Percentiles rank a stretch among this genome's conserved stretches.
phyloP scores from a whole-genome alignment of 2,329 filamentous ascomycete species.

The Colletotrichum siamense region DNA sequence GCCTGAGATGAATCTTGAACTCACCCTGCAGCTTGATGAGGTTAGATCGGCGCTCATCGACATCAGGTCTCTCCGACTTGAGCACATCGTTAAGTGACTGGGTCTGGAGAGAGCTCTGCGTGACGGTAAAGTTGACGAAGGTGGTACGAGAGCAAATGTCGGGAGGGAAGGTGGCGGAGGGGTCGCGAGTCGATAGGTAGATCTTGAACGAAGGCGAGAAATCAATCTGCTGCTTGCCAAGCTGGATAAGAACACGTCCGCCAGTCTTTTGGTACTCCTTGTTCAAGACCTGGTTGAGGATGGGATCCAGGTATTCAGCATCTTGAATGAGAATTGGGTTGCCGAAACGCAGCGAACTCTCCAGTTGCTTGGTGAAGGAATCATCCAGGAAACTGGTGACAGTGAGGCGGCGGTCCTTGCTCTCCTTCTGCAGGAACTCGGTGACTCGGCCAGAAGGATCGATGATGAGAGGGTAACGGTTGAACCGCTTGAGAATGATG shows the following conservation, averaged over 20 bases:
- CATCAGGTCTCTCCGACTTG: conserved; percentile 95
- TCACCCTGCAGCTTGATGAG: conserved; percentile 98
- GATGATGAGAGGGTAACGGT: conserved; percentile 97
- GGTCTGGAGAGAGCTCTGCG: conserved; percentile 97
- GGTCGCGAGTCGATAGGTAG: conserved; percentile 93
- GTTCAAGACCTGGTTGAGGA: conserved; percentile 97
- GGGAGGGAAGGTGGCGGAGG: conserved; percentile 92
- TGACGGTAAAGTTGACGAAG: conserved; percentile 99
- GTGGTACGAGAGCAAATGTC: conserved; percentile 98
- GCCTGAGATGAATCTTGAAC: conserved; percentile 97
- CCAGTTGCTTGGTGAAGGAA: conserved; percentile 96
- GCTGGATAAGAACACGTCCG: conserved; percentile 95
- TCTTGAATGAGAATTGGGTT: conserved; percentile 99
- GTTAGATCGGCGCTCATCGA: conserved; percentile 94
- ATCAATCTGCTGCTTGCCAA: conserved; percentile 98
- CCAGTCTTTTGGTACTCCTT: conserved; percentile 99
- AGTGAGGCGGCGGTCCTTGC: conserved; percentile 89
- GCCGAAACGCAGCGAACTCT: conserved; percentile 95
- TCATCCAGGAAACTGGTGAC: conserved; percentile 98
- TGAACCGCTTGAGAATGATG: conserved; percentile 96
- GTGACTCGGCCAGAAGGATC: conserved; percentile 94
- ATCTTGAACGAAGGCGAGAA: conserved; percentile 97
- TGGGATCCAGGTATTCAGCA: conserved; percentile 94
- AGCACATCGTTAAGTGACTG: conserved; percentile 97
- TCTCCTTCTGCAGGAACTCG: conserved; percentile 94